Conservation (phyloP, 1,284 basidiomycete species). For the Naganishia sp. region DNA sequence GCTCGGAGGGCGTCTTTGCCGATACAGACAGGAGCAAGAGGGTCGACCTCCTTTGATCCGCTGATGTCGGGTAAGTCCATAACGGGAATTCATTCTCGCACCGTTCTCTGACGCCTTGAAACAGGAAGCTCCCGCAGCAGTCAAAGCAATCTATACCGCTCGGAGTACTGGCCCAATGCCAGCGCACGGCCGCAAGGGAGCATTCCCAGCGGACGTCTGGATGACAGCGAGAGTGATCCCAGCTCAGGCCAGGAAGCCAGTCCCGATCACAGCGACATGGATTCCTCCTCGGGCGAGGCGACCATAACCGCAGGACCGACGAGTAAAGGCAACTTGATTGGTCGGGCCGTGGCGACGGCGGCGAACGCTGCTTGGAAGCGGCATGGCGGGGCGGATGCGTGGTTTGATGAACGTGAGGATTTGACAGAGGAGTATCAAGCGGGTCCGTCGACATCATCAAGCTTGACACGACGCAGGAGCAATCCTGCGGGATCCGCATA, state of each 20-base stretch:
- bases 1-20: constrained; percentile 2
- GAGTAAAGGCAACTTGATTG: constrained; percentile 23
- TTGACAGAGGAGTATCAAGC: background rate
- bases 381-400: background rate
- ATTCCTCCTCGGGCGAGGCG: constrained; percentile 22
- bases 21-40: background rate
- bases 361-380: background rate
- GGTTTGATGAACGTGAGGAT: background rate
- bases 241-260: constrained; percentile 20
- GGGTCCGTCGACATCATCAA: background rate
- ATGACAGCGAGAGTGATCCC: constrained; percentile 20
- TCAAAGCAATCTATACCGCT: background rate
- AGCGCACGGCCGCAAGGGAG: too few relatives aligned
- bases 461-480: background rate
- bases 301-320: constrained; percentile 24
- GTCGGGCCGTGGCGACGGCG: constrained; percentile 14
- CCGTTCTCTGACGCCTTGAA: background rate
- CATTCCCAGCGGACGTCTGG: background rate
- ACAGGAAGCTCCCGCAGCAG: background rate
- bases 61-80: background rate
- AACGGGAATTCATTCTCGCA: background rate
- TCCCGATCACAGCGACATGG: constrained; percentile 24
- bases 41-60: too few relatives aligned
- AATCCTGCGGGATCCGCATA: constrained; percentile 2
- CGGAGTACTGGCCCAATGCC: too few relatives aligned